These are phyloP conservation scores for Akanthomyces muscarius DNA, from an alignment of 2,329 filamentous ascomycete species.

Conservation along the genomic window DNA sequence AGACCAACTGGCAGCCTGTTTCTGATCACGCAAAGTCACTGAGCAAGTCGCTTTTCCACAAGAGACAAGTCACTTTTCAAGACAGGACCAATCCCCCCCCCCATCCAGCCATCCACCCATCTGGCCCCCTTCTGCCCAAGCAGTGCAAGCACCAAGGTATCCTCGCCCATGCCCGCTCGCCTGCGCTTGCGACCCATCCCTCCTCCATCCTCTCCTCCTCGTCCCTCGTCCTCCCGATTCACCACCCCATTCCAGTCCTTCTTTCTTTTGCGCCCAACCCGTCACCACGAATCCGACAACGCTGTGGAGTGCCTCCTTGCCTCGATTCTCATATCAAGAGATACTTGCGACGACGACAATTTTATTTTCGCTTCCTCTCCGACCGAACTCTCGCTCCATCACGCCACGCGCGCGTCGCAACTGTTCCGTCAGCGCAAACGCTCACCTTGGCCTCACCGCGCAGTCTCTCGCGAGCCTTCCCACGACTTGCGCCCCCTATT, in stretches of 20 bases:
- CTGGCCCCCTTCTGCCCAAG: neutral
- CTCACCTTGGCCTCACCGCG: constrained; percentile 5
- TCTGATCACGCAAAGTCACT: neutral
- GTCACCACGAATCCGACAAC: constrained; percentile 20
- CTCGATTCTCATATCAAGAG: neutral
- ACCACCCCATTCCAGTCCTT: constrained; percentile 31
- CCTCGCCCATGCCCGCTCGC: constrained; percentile 21
- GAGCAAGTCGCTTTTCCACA: neutral
- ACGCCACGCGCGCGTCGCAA: neutral
- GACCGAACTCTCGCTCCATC: neutral
- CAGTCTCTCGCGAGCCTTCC: neutral
- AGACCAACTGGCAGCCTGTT: neutral
- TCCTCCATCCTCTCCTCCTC: constrained; percentile 19
- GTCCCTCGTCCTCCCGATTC: constrained; percentile 26
- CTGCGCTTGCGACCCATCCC: constrained; percentile 5
- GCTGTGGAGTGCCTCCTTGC: constrained; percentile 19
- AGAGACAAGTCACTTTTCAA: neutral
- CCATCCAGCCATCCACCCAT: neutral
- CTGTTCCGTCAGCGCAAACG: constrained; percentile 4
- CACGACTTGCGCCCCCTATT: neutral
- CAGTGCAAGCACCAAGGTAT: neutral
- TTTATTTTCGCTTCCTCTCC: neutral
- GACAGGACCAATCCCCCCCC: no score
- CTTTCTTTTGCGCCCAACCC: constrained; percentile 30
- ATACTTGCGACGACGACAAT: constrained; percentile 17